phyloP scores from a whole-genome alignment of 2,329 filamentous ascomycete species.

The Sarocladium kiliense region DNA sequence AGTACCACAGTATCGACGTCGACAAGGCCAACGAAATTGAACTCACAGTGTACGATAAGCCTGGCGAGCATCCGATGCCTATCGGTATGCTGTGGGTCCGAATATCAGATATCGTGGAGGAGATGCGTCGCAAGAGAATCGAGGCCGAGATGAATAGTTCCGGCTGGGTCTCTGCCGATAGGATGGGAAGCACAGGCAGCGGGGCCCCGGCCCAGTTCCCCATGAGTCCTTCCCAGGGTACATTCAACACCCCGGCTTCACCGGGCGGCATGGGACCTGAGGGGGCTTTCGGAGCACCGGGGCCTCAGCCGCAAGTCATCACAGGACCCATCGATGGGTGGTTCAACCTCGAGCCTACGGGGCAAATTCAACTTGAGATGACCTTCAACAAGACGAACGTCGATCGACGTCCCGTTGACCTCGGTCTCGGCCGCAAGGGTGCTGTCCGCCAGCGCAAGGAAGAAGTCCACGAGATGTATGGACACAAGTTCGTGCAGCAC shows the following conservation, averaged over 20 bases:
- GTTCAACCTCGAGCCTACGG: constrained; percentile 95
- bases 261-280: constrained; percentile 32
- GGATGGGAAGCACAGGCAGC: constrained; percentile 63
- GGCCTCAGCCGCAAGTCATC: constrained; percentile 44
- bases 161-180: constrained; percentile 95
- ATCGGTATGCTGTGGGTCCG: constrained; percentile 95
- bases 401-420: constrained; percentile 75
- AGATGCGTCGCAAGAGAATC: constrained; percentile 95
- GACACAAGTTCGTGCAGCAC: constrained; percentile 97
- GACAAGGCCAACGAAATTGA: constrained; percentile 99
- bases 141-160: constrained; percentile 92
- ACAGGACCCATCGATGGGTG: constrained; percentile 77
- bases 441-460: constrained; percentile 97
- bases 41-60: constrained; percentile 94
- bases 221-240: constrained; percentile 42
- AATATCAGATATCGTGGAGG: constrained; percentile 94
- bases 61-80: constrained; percentile 81
- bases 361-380: constrained; percentile 84
- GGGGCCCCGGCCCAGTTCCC: constrained; percentile 52
- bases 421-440: constrained; percentile 89
- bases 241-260: constrained; percentile 27
- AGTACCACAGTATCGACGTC: constrained; percentile 86
- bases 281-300: constrained; percentile 27
- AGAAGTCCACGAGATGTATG: constrained; percentile 96
- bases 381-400: constrained; percentile 89